Conservation (phyloP, 768 basidiomycete species). For the Gymnopilus dilepis region DNA sequence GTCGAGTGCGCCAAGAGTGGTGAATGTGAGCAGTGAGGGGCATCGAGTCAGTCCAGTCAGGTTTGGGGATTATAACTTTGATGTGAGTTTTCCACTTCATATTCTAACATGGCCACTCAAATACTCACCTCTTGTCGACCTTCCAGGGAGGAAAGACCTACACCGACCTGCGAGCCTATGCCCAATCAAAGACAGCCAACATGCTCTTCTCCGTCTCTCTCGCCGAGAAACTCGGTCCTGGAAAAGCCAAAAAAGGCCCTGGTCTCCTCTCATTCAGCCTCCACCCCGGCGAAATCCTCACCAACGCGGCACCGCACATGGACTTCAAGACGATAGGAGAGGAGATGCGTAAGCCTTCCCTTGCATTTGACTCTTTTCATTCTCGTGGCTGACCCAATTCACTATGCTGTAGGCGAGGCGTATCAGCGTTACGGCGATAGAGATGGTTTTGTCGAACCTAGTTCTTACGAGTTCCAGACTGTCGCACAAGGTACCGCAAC, state of each 20-base stretch:
- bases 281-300: too few relatives aligned
- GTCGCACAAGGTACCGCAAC: conserved; percentile 1
- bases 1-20: not conserved
- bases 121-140: not conserved
- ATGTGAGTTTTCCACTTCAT: not conserved
- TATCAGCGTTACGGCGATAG: not conserved
- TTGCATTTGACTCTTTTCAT: too few relatives aligned
- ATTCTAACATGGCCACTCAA: too few relatives aligned
- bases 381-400: too few relatives aligned
- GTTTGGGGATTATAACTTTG: not conserved
- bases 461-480: not conserved
- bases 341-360: too few relatives aligned
- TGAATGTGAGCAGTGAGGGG: not conserved
- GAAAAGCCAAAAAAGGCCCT: too few relatives aligned
- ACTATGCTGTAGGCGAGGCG: too few relatives aligned
- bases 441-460: not conserved
- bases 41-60: not conserved
- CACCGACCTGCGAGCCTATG: not conserved
- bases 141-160: not conserved
- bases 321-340: too few relatives aligned
- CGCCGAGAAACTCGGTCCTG: not conserved
- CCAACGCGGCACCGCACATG: too few relatives aligned
- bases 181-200: not conserved
- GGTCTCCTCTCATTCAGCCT: not conserved
- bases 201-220: not conserved